Evolutionary conservation across 202 grass and related monocot genomes (phyloP), one percentile per base, ranked within the genome.

Genomic region (Saccharum hybrid): DNA sequence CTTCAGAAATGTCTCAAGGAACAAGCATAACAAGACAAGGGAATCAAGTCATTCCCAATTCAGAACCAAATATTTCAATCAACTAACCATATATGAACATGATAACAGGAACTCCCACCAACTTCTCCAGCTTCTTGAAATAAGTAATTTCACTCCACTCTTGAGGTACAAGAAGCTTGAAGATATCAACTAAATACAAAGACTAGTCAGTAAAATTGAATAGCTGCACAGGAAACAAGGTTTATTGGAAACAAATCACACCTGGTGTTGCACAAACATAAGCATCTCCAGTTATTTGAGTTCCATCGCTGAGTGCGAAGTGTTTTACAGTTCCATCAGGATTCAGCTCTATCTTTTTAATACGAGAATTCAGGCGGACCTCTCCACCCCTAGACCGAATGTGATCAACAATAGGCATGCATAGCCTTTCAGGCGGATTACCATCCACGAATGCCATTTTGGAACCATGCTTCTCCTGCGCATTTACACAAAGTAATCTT

Each of bases 391-490:
- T 88, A 84, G 90, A 94, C n/a, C 63, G 84, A 81, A 98, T 85
- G 52, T 98, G 92, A 46, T 94, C 87, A 88, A 87, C 92, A 88
- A 94, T 91, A 64, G 92, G 95, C 92, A 91, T 93, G 45, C 95
- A 98, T 49, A 98, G 75, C 70, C 95, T 91, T 86, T 98, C 95
- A 84, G 95, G 92, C 63, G 92, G 95, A 71, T 94, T 98, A 54
- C 95, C 95, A 83, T 98, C 95, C 78, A 98, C 88, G 85, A 98
- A 98, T 59, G 95, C 95, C 90, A 93, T 94, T 86, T 98, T 94
- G 10, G 95, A 98, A 66, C 95, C 95, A 86, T 98, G 92, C 51
- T 84, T 97, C 88, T 97, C 94, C 92, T 97, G 88, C 81, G 77
- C 34, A 36, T 36, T 36, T 22, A 80, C 9, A 88, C 42, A 33